A percentile compares a stretch with the other conserved stretches of the same genome.
Conservation (phyloP, 495 filamentous ascomycete species). For the Entonaema liquescens region DNA sequence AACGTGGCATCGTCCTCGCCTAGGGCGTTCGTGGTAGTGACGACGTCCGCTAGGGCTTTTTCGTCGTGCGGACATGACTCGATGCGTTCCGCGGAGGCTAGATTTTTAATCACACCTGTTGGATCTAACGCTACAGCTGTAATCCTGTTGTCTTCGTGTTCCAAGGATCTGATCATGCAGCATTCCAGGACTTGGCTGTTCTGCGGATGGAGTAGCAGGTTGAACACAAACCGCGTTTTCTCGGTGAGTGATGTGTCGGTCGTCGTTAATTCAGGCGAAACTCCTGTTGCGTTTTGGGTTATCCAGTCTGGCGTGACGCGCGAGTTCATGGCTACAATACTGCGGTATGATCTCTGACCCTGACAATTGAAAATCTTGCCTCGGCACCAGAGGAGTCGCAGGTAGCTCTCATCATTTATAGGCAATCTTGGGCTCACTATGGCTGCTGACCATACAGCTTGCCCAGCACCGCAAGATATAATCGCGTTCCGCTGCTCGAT, state of each 20-base stretch:
- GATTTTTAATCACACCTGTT: background rate
- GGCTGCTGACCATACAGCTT: slow-evolving; percentile 12
- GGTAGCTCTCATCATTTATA: slow-evolving; percentile 9
- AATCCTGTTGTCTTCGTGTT: background rate
- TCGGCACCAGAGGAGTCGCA: slow-evolving; percentile 12
- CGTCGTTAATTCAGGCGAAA: background rate
- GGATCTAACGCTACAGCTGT: background rate
- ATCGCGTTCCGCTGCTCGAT: background rate
- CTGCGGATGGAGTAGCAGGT: background rate
- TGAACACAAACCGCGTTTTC: background rate
- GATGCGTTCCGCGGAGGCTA: slow-evolving; percentile 17
- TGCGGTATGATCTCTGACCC: background rate
- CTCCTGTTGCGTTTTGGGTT: background rate
- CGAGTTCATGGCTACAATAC: slow-evolving; percentile 10
- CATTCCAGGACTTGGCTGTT: background rate
- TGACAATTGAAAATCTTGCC: background rate
- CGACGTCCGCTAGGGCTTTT: background rate
- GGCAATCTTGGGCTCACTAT: slow-evolving; percentile 3
- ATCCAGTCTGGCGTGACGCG: background rate
- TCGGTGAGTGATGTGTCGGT: background rate
- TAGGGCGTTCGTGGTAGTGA: background rate
- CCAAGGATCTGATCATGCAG: background rate
- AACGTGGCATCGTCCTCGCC: background rate
- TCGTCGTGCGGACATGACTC: slow-evolving; percentile 6
- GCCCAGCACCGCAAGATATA: slow-evolving; percentile 4